Conservation (phyloP, 257 asterid genomes). For the Plantago elongata region DNA sequence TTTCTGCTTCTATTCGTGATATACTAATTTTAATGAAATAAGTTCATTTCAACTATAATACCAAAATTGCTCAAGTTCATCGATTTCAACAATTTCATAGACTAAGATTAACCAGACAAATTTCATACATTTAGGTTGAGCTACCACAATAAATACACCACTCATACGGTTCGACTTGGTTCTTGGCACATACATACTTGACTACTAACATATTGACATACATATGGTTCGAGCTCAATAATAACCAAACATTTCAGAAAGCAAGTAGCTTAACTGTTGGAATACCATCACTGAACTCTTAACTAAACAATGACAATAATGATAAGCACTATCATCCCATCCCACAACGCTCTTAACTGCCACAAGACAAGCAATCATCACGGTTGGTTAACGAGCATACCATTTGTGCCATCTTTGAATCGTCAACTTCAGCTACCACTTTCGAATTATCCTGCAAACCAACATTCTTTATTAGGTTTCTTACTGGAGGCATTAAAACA, state of each 20-base stretch:
- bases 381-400: constrained; percentile 77
- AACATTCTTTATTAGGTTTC: not conserved
- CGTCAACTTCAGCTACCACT: constrained; percentile 39
- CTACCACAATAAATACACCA: too few relatives aligned
- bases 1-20: too few relatives aligned
- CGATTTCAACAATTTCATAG: too few relatives aligned
- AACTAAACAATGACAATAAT: too few relatives aligned
- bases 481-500: not conserved
- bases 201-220: not conserved
- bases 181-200: too few relatives aligned
- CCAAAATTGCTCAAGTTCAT: too few relatives aligned
- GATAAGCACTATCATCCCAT: not conserved
- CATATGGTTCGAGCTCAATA: not conserved
- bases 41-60: too few relatives aligned
- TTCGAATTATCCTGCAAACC: constrained; percentile 34
- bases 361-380: constrained; percentile 85
- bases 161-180: too few relatives aligned
- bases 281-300: not conserved
- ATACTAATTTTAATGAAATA: too few relatives aligned
- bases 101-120: too few relatives aligned
- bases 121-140: too few relatives aligned
- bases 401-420: constrained; percentile 64
- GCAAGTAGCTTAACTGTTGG: constrained; percentile 3
- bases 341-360: constrained; percentile 42
- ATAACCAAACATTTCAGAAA: constrained; percentile 1